Conservation (phyloP, 2,329 filamentous ascomycete genomes). For the Orbilia blumenaviensis region DNA sequence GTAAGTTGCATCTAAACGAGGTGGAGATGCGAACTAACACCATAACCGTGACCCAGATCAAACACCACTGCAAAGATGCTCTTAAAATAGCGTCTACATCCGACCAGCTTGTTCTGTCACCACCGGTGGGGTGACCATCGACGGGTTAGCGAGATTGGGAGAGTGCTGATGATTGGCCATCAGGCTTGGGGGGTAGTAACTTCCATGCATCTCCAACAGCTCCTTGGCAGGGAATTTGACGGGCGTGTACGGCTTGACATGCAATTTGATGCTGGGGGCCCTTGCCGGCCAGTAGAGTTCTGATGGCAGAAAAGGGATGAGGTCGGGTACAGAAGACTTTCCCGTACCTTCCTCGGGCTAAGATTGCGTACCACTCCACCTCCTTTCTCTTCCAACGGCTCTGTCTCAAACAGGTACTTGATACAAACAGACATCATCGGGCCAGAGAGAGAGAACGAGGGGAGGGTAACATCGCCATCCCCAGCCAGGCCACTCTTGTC, state of each 20-base stretch:
- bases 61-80: not conserved
- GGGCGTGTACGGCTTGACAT: conserved; percentile 20
- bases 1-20: conserved; percentile 26
- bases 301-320: conserved; percentile 32
- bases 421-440: conserved; percentile 23
- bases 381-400: conserved; percentile 32
- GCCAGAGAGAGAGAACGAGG: not conserved
- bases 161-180: conserved; percentile 30
- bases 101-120: conserved; percentile 40
- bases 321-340: conserved; percentile 22
- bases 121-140: conserved; percentile 30
- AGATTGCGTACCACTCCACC: conserved; percentile 39
- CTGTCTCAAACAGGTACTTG: conserved; percentile 14
- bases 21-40: conserved; percentile 28
- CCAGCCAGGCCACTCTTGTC: conserved; percentile 4
- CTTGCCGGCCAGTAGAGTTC: conserved; percentile 33
- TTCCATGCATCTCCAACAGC: conserved; percentile 14
- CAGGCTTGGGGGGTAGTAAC: conserved; percentile 4
- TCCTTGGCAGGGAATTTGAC: conserved; percentile 22
- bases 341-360: conserved; percentile 28
- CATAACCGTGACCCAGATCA: conserved; percentile 29
- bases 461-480: conserved; percentile 46
- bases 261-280: conserved; percentile 38
- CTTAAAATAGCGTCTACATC: conserved; percentile 47
- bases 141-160: conserved; percentile 45